Base-by-base conservation (phyloP, 2,329 filamentous ascomycete genomes). In the Phaeomoniella chlamydospora region DNA sequence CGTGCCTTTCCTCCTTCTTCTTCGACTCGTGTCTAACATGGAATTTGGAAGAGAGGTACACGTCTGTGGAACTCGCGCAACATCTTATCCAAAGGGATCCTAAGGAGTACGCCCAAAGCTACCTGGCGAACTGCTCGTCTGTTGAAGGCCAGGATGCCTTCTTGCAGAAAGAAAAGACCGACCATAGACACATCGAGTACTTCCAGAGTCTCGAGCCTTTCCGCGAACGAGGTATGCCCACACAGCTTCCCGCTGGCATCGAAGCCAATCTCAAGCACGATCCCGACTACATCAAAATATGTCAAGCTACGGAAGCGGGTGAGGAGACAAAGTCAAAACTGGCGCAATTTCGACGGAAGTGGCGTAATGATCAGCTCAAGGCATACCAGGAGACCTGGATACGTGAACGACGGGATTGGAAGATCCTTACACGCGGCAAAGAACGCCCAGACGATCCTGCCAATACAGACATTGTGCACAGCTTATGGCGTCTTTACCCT, bases 171-270 rank as follows among this genome's bases (percentile, higher is more conserved):
- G n/a, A n/a, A n/a, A 13, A 39, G 30, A 16, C 18, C 14, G 37
- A 43, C 19, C 33, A 42, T 5, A 33, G 39, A 4, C 39, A 43
- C 36, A 39, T 45, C 39, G 41, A 43, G 4, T 45, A 40, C 37
- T 45, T 45, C 32, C 39, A 43, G 19, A 39, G 39, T 19, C 32
- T 45, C 5, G 37, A 42, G 34, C 36, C 35, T n/a, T 45, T 43
- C 17, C 37, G 34, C 17, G 39, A 43, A 29, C 18, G 29, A 5
- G 41, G 39, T 10, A 33, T 45, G n/a, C 43, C 43, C 4, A 18
- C 15, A 33, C 15, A 38, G 29, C 34, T 45, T 4, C 39, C 39
- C 15, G 33, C 36, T 6, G 39, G 35, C 13, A 31, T 41, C n/a
- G 38, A 40, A n/a, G n/a, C n/a, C n/a, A n/a, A n/a, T n/a, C 33